Percentiles rank a stretch among this genome's conserved stretches.
These are phyloP conservation scores for Umbellularia californica DNA, from an alignment of 164 flowering plant species.

Conservation along the genomic window DNA sequence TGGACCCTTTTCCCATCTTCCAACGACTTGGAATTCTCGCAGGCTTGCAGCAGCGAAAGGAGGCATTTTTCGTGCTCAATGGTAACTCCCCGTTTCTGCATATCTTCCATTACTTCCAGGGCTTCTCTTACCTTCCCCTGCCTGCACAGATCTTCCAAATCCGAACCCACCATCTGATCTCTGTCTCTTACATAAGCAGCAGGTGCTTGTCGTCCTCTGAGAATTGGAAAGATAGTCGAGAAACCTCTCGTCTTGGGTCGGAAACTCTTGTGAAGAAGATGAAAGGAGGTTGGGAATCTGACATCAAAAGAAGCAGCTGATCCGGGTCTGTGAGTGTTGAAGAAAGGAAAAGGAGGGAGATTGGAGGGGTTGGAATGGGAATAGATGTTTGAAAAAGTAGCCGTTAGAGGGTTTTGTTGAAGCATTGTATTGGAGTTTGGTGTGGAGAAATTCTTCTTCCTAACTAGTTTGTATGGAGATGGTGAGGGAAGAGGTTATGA, in stretches of 20 bases:
- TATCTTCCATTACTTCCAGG: constrained; percentile 14
- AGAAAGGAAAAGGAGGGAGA: background rate
- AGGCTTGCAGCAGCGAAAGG: constrained; percentile 22
- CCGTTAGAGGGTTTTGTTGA: background rate
- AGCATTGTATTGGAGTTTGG: background rate
- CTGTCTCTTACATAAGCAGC: background rate
- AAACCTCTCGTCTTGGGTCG: background rate
- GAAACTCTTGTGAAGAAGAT: background rate
- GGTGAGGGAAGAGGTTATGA: no score
- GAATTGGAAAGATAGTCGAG: background rate
- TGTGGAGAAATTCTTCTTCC: background rate
- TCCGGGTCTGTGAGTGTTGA: background rate
- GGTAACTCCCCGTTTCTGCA: constrained; percentile 14
- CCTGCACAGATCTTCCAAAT: constrained; percentile 19
- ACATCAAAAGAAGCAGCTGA: background rate
- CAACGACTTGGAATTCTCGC: constrained; percentile 18
- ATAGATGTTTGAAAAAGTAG: background rate
- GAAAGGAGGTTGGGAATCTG: background rate
- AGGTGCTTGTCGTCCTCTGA: no score
- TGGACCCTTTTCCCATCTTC: constrained; percentile 24
- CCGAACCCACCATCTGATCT: constrained; percentile 1
- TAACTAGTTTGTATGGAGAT: no score
- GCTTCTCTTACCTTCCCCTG: constrained; percentile 21
- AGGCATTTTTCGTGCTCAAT: constrained; percentile 8
- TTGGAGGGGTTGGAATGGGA: background rate